A percentile compares a stretch with the other conserved stretches of the same genome.
Conservation (phyloP, 768 basidiomycete genomes). For the Rhodotorula taiwanensis region DNA sequence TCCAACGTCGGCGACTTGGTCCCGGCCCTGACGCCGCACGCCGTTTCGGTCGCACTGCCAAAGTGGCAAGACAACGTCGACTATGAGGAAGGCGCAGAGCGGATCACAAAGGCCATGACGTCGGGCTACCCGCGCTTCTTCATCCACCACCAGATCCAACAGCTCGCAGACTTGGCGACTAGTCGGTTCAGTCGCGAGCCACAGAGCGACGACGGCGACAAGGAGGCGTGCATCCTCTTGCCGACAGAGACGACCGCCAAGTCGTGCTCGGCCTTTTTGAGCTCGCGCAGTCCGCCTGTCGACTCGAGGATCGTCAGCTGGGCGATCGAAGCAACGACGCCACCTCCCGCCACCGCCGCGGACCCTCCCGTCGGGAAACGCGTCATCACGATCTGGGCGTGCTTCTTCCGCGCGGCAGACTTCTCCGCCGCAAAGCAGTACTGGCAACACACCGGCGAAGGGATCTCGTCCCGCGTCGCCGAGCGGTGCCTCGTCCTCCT, state of each 20-base stretch:
- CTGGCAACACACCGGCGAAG: slow-evolving; percentile 91
- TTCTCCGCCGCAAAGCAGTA: slow-evolving; percentile 73
- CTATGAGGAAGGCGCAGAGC: slow-evolving; percentile 80
- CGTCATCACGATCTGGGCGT: slow-evolving; percentile 65
- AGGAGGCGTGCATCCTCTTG: slow-evolving; percentile 72
- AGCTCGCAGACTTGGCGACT: slow-evolving; percentile 73
- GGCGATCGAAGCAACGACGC: slow-evolving; percentile 50
- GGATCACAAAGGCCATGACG: slow-evolving; percentile 71
- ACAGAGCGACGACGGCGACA: too few species aligned
- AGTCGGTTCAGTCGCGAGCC: slow-evolving; percentile 65
- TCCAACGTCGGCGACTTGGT: slow-evolving; percentile 35
- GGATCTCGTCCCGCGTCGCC: slow-evolving; percentile 79
- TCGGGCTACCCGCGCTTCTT: slow-evolving; percentile 93
- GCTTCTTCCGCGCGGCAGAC: slow-evolving; percentile 61
- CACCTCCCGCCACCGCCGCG: slow-evolving; percentile 20
- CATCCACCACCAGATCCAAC: slow-evolving; percentile 70
- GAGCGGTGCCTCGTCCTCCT: slow-evolving; percentile 72
- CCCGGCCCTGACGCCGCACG: slow-evolving; percentile 56
- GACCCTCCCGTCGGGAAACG: slow-evolving; percentile 3
- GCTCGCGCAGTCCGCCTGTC: slow-evolving; percentile 52
- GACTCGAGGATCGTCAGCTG: slow-evolving; percentile 65
- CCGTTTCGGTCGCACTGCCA: slow-evolving; percentile 89
- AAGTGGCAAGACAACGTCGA: slow-evolving; percentile 85
- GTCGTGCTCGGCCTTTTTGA: slow-evolving; percentile 67
- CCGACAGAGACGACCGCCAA: slow-evolving; percentile 67